A percentile compares a stretch with the other conserved stretches of the same genome.
phyloP scores from a whole-genome alignment of 1,284 basidiomycete genomes.

The Ustilago loliicola region DNA sequence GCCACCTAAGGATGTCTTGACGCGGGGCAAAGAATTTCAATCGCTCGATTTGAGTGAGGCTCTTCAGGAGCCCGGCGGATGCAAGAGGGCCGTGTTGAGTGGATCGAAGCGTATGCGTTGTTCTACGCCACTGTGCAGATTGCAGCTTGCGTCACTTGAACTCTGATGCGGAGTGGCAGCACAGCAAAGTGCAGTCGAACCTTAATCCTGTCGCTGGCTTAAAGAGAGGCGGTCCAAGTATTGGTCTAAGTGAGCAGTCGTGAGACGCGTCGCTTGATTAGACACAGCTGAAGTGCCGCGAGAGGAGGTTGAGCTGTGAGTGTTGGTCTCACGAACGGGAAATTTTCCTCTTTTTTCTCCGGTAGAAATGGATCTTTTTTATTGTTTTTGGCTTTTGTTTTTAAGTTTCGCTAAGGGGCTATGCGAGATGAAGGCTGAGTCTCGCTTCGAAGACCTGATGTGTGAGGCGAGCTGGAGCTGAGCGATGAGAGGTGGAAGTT shows the following conservation, averaged over 20 bases:
- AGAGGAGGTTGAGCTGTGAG: background rate
- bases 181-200: constrained; percentile 14
- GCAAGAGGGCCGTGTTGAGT: constrained; percentile 10
- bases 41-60: background rate
- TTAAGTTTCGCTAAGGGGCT: constrained; percentile 5
- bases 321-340: constrained; percentile 37
- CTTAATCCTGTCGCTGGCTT: constrained; percentile 6
- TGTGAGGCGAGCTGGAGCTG: background rate
- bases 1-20: background rate
- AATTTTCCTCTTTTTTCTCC: constrained; percentile 9
- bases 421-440: constrained; percentile 6
- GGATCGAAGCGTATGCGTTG: background rate
- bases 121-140: constrained; percentile 25
- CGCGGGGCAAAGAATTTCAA: background rate
- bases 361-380: constrained; percentile 1
- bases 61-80: constrained; percentile 9
- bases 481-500: too few relatives aligned
- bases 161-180: constrained; percentile 2
- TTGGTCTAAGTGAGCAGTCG: constrained; percentile 18
- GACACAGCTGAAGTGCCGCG: background rate
- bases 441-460: constrained; percentile 4
- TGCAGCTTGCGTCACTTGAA: background rate
- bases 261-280: background rate
- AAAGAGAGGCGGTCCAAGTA: constrained; percentile 14
- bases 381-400: background rate